phyloP scores from a whole-genome alignment of 495 filamentous ascomycete species.

The Podospora conica region DNA sequence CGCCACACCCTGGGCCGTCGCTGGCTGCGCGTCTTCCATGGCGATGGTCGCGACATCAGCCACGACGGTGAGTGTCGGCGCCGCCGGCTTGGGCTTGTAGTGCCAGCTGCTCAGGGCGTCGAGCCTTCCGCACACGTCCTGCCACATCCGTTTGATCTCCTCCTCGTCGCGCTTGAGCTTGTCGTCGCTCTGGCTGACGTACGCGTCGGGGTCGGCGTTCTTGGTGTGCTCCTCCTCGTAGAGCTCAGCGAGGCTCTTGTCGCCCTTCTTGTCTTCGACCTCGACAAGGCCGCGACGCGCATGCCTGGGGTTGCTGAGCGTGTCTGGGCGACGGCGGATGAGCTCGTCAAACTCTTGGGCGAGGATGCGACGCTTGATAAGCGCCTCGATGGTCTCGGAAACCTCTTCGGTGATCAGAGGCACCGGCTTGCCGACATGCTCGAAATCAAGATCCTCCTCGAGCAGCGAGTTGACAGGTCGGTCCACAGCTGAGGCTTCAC shows the following conservation, averaged over 20 bases:
- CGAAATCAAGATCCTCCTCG: constrained; percentile 93
- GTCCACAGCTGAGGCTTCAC: constrained; percentile 77
- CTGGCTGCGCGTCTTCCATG: constrained; percentile 94
- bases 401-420: constrained; percentile 92
- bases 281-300: constrained; percentile 65
- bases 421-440: constrained; percentile 90
- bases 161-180: constrained; percentile 74
- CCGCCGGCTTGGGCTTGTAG: constrained; percentile 82
- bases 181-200: constrained; percentile 73
- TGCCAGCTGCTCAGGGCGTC: constrained; percentile 91
- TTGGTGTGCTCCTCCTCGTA: constrained; percentile 91
- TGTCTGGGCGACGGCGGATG: constrained; percentile 70
- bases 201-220: constrained; percentile 67
- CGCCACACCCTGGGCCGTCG: constrained; percentile 65
- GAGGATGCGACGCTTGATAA: constrained; percentile 91
- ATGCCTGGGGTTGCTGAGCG: constrained; percentile 46
- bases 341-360: constrained; percentile 92
- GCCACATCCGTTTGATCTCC: constrained; percentile 83
- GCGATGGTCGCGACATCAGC: constrained; percentile 80
- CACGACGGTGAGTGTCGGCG: constrained; percentile 74
- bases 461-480: constrained; percentile 86
- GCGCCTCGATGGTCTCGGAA: constrained; percentile 83
- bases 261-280: constrained; percentile 78
- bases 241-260: constrained; percentile 81
- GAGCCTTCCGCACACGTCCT: constrained; percentile 68